These are phyloP conservation scores for Holtermanniella nyarrowii DNA, from an alignment of 768 basidiomycete genomes.

Conservation along the genomic window DNA sequence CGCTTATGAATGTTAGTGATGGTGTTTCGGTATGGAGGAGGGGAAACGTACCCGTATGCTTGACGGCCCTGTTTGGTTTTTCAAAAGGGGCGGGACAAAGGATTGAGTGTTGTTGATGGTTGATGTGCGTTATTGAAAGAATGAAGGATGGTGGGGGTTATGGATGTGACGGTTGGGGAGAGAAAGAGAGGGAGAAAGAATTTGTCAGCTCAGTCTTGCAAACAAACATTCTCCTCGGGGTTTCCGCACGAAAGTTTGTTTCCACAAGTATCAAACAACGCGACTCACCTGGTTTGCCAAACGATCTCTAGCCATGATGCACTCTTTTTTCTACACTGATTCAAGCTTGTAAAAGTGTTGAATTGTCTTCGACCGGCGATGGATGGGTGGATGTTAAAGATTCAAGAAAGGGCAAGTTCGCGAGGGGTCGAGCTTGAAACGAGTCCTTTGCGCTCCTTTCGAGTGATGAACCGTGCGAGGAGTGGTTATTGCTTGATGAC, in stretches of 20 bases:
- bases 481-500: too few species aligned
- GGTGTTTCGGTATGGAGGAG: background rate
- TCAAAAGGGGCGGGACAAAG: background rate
- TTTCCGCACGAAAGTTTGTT: too few species aligned
- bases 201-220: background rate
- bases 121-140: too few species aligned
- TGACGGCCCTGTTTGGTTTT: conserved; percentile 11
- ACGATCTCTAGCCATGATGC: conserved; percentile 74
- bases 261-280: background rate
- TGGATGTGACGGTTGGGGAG: too few species aligned
- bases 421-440: background rate
- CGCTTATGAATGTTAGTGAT: conserved; percentile 6
- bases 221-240: too few species aligned
- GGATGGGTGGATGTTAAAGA: background rate
- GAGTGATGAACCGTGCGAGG: too few species aligned
- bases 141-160: too few species aligned
- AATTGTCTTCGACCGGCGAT: background rate
- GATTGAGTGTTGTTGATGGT: background rate
- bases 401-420: background rate
- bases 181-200: background rate
- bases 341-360: background rate
- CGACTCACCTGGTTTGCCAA: conserved; percentile 47
- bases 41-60: conserved; percentile 24
- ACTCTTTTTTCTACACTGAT: conserved; percentile 12
- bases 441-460: background rate